Evolutionary conservation across 2,329 filamentous ascomycete genomes (phyloP).

Genomic region (Pseudogymnoascus sp.): DNA sequence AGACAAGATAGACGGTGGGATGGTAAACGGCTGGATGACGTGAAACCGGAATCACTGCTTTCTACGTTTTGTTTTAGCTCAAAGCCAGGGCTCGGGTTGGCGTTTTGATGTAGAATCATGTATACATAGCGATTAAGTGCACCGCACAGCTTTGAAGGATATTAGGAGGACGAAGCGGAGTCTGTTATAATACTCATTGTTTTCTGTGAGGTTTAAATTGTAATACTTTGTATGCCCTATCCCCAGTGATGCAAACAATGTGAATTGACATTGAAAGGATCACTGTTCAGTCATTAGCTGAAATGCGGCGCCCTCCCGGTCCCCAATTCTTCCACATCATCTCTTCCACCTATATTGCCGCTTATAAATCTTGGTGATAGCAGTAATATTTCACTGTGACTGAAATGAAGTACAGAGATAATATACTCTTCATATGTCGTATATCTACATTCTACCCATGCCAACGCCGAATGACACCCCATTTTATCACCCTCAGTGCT

Average conservation of each 20-base stretch:
- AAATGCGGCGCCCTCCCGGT: neutral
- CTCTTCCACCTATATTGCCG: neutral
- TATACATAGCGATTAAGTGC: constrained; percentile 9
- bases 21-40: constrained; percentile 2
- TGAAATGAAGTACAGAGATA: neutral
- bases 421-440: constrained; percentile 2
- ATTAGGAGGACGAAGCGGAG: neutral
- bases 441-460: constrained; percentile 1
- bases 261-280: neutral
- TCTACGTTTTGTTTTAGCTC: constrained; percentile 6
- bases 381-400: neutral
- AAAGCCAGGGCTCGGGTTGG: neutral
- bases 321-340: neutral
- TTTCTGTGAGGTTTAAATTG: neutral
- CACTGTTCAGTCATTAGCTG: neutral
- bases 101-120: constrained; percentile 10
- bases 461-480: constrained; percentile 2
- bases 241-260: neutral
- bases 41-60: constrained; percentile 1
- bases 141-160: neutral
- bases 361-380: neutral
- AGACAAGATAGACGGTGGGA: constrained; percentile 30
- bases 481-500: constrained; percentile 10
- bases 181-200: neutral
- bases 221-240: neutral